Base-by-base conservation (phyloP, 164 flowering plant species). In the Sextonia rubra region DNA sequence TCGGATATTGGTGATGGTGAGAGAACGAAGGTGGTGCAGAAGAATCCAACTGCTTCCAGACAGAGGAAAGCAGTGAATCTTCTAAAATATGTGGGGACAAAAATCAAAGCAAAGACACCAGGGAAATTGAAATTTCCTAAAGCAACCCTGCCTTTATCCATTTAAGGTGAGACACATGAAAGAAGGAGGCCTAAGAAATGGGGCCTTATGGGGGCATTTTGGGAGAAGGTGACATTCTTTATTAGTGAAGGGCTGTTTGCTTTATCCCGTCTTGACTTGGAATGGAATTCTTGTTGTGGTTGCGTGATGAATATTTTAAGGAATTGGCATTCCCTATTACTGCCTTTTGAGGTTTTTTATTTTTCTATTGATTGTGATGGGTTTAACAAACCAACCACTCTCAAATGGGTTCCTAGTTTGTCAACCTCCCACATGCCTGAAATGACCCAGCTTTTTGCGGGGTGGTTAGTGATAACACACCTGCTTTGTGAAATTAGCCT, bases 211-310 rank as follows among this genome's bases (percentile, higher is more conserved):
- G 58, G 75, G 76, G 81, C 55, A 64, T n/a, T 69, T 79, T 76
- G 37, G 68, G 32, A 52, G 61, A 58, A 17, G 20, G 61, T 58
- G 61, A 17, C n/a, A 58, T 58, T 18, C 23, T 58, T 58, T 58
- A 58, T 17, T 58, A 17, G 11, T 11, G 27, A n/a, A 29, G 32
- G 26, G 58, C 18, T 52, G 20, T 69, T 68, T 47, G 29, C 23
- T 72, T 47, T 27, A n/a, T 65, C 32, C 65, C 23, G 52, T 23
- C 44, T 52, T 52, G 9, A 6, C 3, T n/a, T 8, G 56, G 68
- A 75, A 72, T 81, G 86, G 82, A 77, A 78, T 85, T 77, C 82
- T 82, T 73, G 12, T 70, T 58, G 62, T 17, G 75, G 78, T 58
- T 63, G 61, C 32, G 8, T 55, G 74, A 37, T 37, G 75, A 70